These are phyloP conservation scores for Aspergillus hancockii DNA, from an alignment of 495 filamentous ascomycete species.

Conservation along the genomic window DNA sequence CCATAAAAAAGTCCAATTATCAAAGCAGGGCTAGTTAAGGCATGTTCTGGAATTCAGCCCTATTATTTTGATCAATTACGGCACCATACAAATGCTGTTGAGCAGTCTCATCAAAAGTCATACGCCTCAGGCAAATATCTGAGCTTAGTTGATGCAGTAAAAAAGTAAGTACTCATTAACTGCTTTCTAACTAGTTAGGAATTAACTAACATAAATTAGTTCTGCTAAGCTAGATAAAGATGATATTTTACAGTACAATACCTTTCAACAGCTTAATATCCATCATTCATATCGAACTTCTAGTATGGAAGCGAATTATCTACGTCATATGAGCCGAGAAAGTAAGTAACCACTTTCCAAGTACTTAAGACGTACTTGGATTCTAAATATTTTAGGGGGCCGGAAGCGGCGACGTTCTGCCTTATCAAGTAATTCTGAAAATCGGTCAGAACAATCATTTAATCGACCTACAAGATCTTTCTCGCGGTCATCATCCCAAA, in stretches of 20 bases:
- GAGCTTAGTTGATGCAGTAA: slow-evolving; percentile 9
- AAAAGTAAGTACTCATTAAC: slow-evolving; percentile 13
- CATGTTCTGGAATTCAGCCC: neutral
- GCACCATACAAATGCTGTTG: slow-evolving; percentile 16
- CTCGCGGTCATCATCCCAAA: neutral
- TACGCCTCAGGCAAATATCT: slow-evolving; percentile 12
- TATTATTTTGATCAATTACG: slow-evolving; percentile 11
- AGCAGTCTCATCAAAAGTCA: slow-evolving; percentile 17
- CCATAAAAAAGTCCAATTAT: too few relatives aligned
- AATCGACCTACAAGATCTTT: neutral
- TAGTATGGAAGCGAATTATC: slow-evolving; percentile 14
- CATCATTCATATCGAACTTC: slow-evolving; percentile 9
- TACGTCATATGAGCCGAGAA: slow-evolving; percentile 10
- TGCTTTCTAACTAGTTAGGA: neutral
- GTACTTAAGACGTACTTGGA: neutral
- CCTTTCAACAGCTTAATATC: slow-evolving; percentile 1
- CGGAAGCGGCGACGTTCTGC: neutral
- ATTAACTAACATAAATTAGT: neutral
- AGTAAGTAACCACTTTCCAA: slow-evolving; percentile 15
- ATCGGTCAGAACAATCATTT: neutral
- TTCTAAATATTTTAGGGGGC: neutral
- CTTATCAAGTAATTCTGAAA: neutral
- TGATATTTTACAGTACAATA: slow-evolving; percentile 7
- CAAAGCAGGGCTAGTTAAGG: too few relatives aligned
- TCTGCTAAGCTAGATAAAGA: slow-evolving; percentile 17